phyloP scores from a whole-genome alignment of 345 rosid species.

The Raphanus raphanistrum region DNA sequence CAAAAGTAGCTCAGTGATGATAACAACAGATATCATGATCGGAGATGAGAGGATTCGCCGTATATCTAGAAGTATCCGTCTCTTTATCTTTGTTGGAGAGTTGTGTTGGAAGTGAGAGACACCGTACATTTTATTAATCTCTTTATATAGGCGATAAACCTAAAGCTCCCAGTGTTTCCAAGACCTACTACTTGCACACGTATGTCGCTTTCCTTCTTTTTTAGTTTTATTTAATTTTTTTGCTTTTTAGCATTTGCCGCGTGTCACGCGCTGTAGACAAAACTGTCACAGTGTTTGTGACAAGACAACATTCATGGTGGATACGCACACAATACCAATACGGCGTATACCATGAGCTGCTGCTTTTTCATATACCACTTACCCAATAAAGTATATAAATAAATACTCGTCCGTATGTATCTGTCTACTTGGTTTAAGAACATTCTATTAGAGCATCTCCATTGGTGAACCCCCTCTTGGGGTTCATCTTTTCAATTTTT shows the following conservation, averaged over 20 bases:
- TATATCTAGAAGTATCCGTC: not conserved
- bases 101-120: not conserved
- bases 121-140: not conserved
- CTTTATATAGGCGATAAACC: not conserved
- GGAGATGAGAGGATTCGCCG: not conserved
- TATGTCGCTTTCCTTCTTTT: not conserved
- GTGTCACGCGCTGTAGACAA: not conserved
- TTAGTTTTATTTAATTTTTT: not conserved
- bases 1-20: slow-evolving; percentile 48
- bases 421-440: not conserved
- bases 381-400: not conserved
- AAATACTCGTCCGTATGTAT: not conserved
- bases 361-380: not conserved
- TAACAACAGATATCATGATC: slow-evolving; percentile 49
- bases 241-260: not conserved
- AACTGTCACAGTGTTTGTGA: not conserved
- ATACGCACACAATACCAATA: not conserved
- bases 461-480: too few relatives aligned
- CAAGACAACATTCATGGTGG: not conserved
- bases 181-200: not conserved
- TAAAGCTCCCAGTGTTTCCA: not conserved
- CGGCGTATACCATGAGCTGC: not conserved
- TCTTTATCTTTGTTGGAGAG: not conserved
- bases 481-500: too few relatives aligned
- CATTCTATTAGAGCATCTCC: not conserved